Base-by-base conservation (phyloP, 306 rosid genomes). In the Mimosa bimucronata region DNA sequence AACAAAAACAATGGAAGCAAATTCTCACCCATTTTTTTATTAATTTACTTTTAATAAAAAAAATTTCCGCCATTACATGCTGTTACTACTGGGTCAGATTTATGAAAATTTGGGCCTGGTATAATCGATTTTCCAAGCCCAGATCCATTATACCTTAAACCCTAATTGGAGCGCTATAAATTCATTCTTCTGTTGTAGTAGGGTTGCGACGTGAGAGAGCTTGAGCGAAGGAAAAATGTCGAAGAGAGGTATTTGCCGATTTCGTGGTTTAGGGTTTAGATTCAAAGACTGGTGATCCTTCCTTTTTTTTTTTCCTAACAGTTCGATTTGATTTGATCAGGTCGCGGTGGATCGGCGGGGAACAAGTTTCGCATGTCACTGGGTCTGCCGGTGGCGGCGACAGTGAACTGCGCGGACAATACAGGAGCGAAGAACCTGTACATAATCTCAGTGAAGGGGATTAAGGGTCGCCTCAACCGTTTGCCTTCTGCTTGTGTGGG, bases 361-460 rank as follows among this genome's bases (percentile, higher is more conserved):
- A 94, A 94, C 87, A 94, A 94, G 85, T 94, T 94, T 72, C 76
- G 94, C 60, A 94, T 94, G 97, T 92, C 98, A 10, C 92, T 94
- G 50, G 98, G 98, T 90, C 83, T 94, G 5, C 98, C 97, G 7
- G 97, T 94, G 83, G 98, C 97, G 68, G 98, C 98, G 74, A 94
- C 97, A 19, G 92, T 94, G 79, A 94, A 94, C 87, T 94, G 97
- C 81, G 97, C 93, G 1, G 97, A 94, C 76, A 94, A 92, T 83
- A 94, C 98, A 0, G 97, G 98, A 4, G 97, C 97, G 0, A 94
- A 92, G 98, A 94, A 94, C 52, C 92, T 94, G 0, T 94, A 94
- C 89, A 90, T 90, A 66, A 94, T 94, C 11, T 94, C 98, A 1
- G 97, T 94, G 52, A 94, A 94, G 83, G 97, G 97, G 52, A 94